Percentiles rank a stretch among this genome's conserved stretches.
Evolutionary conservation across 2,329 filamentous ascomycete species (phyloP).

Genomic region (Daldinia sp.): DNA sequence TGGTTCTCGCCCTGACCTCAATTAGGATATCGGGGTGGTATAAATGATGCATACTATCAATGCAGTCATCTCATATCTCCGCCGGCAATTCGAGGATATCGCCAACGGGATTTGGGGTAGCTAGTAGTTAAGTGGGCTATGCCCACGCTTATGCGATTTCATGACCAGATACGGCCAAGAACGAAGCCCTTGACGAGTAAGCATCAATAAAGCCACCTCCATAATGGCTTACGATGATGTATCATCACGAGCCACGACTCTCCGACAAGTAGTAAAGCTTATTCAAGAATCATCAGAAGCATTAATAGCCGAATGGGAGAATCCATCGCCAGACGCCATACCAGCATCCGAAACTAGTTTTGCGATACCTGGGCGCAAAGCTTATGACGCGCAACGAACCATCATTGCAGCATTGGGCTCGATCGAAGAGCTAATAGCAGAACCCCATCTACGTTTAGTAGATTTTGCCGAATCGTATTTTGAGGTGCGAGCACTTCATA

Average conservation of each 20-base stretch:
- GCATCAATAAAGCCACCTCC: background rate
- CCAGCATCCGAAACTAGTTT: slow-evolving; percentile 24
- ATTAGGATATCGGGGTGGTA: slow-evolving; percentile 17
- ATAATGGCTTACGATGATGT: slow-evolving; percentile 27
- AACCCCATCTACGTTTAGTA: slow-evolving; percentile 33
- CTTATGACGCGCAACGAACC: slow-evolving; percentile 31
- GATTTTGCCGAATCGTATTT: slow-evolving; percentile 33
- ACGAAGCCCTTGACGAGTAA: background rate
- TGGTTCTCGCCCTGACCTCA: background rate
- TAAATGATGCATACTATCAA: slow-evolving; percentile 12
- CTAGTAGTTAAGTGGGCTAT: background rate
- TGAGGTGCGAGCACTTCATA: slow-evolving; percentile 33
- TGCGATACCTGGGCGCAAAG: slow-evolving; percentile 28
- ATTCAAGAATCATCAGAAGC: slow-evolving; percentile 28
- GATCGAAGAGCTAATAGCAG: slow-evolving; percentile 35
- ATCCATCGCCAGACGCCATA: slow-evolving; percentile 26
- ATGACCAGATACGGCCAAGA: background rate
- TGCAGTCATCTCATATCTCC: slow-evolving; percentile 1
- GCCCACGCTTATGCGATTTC: background rate
- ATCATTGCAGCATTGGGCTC: slow-evolving; percentile 33
- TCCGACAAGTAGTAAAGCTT: slow-evolving; percentile 32
- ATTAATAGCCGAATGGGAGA: slow-evolving; percentile 35
- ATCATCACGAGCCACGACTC: slow-evolving; percentile 27
- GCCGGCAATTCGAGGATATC: slow-evolving; percentile 26
- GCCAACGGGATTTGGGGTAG: background rate